These are phyloP conservation scores for Picea sitchensis DNA, from an alignment of 75 land plant species.

Conservation along the genomic window DNA sequence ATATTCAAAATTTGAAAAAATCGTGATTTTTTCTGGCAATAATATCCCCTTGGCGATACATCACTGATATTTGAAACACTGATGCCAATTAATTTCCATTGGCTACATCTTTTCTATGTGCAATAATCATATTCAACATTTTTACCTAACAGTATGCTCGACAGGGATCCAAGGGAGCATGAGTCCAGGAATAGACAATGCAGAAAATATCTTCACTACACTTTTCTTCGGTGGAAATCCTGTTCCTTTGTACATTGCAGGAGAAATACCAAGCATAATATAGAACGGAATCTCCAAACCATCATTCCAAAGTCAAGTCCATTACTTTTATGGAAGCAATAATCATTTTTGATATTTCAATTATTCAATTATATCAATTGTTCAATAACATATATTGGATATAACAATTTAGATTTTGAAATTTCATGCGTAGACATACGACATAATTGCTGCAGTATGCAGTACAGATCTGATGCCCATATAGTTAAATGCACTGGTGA, in stretches of 20 bases:
- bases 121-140: conserved; percentile 17
- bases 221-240: conserved; percentile 28
- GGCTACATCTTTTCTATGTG: not conserved
- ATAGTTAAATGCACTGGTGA: conserved; percentile 31
- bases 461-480: conserved; percentile 26
- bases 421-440: too few relatives aligned
- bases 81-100: too few relatives aligned
- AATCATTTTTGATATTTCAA: not conserved
- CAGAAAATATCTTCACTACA: conserved; percentile 31
- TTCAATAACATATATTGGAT: not conserved
- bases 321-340: not conserved
- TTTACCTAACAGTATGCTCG: conserved; percentile 14
- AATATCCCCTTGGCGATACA: too few relatives aligned
- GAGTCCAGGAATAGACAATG: conserved; percentile 21
- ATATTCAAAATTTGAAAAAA: too few relatives aligned
- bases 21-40: too few relatives aligned
- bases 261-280: not conserved
- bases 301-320: conserved; percentile 3
- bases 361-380: not conserved
- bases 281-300: not conserved
- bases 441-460: not conserved
- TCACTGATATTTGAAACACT: not conserved
- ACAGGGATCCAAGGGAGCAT: conserved; percentile 19
- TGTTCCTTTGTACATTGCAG: conserved; percentile 34
- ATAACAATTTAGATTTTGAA: not conserved